Evolutionary conservation across 2,329 filamentous ascomycete species (phyloP).

Genomic region (Pseudogymnoascus pannorum): DNA sequence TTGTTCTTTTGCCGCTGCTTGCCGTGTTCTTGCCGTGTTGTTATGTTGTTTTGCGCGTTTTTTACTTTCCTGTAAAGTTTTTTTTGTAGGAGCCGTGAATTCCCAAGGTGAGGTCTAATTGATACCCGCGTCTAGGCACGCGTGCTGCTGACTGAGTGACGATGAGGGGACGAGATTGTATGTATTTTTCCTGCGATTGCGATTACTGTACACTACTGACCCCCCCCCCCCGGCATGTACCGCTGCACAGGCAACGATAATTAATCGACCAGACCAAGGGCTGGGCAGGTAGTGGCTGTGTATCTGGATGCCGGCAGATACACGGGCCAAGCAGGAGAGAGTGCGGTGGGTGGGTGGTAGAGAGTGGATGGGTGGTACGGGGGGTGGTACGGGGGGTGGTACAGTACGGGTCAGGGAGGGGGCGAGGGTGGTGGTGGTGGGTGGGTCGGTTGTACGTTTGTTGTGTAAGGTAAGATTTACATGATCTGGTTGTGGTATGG

Average conservation of each 20-base stretch:
- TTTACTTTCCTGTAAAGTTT: too few relatives aligned
- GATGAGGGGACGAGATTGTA: too few relatives aligned
- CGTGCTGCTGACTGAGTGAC: not conserved
- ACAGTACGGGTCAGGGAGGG: too few relatives aligned
- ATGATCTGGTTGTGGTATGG: not conserved
- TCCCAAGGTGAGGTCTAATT: not conserved
- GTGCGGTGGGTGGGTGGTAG: not conserved
- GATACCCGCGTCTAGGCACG: not conserved
- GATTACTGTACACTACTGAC: too few relatives aligned
- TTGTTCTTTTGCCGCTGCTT: too few relatives aligned
- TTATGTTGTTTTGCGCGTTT: too few relatives aligned
- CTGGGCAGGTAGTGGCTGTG: not conserved
- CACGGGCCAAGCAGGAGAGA: not conserved
- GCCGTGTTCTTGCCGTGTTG: not conserved
- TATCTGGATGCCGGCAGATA: not conserved
- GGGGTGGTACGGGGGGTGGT: not conserved
- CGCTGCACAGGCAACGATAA: not conserved
- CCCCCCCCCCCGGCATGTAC: not conserved
- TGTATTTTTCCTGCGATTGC: not conserved
- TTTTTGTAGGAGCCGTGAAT: too few relatives aligned
- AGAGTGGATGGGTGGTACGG: not conserved
- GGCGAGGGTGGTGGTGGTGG: too few relatives aligned
- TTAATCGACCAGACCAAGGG: not conserved
- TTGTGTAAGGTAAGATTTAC: too few relatives aligned
- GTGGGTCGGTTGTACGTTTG: not conserved